Percentiles rank a stretch among this genome's conserved stretches.
These are phyloP conservation scores for Capsaspora owczarzaki DNA, from an alignment of 78 protist genomes.

Conservation along the genomic window DNA sequence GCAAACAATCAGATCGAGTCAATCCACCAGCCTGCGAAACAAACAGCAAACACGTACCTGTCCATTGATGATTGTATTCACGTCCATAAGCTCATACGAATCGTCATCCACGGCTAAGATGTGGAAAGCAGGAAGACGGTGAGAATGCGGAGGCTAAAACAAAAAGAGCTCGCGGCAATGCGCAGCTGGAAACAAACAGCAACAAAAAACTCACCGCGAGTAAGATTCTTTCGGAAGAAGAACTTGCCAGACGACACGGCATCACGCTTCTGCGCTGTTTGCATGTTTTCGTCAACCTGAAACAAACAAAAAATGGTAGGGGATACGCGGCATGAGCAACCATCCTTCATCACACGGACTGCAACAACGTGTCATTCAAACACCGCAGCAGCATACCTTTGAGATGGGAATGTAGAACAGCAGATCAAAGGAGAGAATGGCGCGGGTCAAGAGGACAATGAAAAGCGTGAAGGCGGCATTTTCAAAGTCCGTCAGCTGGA, in stretches of 20 bases:
- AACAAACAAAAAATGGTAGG: not conserved
- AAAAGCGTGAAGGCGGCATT: conserved; percentile 90
- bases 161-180: no score
- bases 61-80: no score
- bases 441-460: conserved; percentile 64
- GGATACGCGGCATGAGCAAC: not conserved
- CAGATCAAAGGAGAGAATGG: conserved; percentile 64
- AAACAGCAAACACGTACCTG: not conserved
- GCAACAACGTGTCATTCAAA: no score
- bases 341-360: no score
- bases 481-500: conserved; percentile 87
- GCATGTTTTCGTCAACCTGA: conserved; percentile 81
- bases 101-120: no score
- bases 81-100: no score
- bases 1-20: not conserved
- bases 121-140: no score
- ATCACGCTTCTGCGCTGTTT: conserved; percentile 65
- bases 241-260: conserved; percentile 50
- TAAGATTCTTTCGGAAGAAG: conserved; percentile 62
- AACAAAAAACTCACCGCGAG: no score
- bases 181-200: no score
- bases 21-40: no score
- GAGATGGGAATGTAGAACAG: conserved; percentile 88
- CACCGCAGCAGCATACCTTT: conserved; percentile 41
- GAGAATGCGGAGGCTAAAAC: no score